These are phyloP conservation scores for Xylaria cubensis DNA, from an alignment of 495 filamentous ascomycete genomes.

Conservation along the genomic window DNA sequence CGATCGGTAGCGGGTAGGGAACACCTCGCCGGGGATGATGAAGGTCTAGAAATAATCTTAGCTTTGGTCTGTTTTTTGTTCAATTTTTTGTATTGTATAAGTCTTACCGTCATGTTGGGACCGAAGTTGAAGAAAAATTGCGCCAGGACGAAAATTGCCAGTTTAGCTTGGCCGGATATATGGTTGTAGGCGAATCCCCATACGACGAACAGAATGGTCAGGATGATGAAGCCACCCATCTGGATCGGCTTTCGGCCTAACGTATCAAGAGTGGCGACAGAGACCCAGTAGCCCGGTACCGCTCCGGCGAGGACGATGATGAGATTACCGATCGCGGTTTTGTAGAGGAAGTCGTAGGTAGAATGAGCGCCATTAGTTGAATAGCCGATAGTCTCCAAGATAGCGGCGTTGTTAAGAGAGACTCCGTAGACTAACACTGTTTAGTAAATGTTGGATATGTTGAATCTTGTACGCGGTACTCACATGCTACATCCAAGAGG, in stretches of 20 bases:
- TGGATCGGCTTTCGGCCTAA: conserved; percentile 84
- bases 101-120: conserved; percentile 71
- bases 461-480: conserved; percentile 14
- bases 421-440: conserved; percentile 66
- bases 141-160: conserved; percentile 64
- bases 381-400: conserved; percentile 73
- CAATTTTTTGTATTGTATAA: too few species aligned
- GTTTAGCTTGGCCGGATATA: conserved; percentile 62
- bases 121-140: conserved; percentile 91
- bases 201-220: conserved; percentile 75
- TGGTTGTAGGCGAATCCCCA: conserved; percentile 76
- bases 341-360: conserved; percentile 70
- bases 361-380: conserved; percentile 58
- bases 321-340: conserved; percentile 74
- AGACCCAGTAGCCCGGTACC: conserved; percentile 81
- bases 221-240: conserved; percentile 72
- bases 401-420: conserved; percentile 74
- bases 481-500: conserved; percentile 66
- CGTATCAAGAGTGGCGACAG: conserved; percentile 71
- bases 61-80: too few species aligned
- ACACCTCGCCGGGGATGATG: conserved; percentile 89
- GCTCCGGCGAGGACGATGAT: conserved; percentile 77
- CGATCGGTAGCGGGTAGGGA: conserved; percentile 85
- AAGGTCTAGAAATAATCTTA: conserved; percentile 60
- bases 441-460: not conserved